Conservation (phyloP, 2,329 filamentous ascomycete genomes). For the Cadophora malorum region DNA sequence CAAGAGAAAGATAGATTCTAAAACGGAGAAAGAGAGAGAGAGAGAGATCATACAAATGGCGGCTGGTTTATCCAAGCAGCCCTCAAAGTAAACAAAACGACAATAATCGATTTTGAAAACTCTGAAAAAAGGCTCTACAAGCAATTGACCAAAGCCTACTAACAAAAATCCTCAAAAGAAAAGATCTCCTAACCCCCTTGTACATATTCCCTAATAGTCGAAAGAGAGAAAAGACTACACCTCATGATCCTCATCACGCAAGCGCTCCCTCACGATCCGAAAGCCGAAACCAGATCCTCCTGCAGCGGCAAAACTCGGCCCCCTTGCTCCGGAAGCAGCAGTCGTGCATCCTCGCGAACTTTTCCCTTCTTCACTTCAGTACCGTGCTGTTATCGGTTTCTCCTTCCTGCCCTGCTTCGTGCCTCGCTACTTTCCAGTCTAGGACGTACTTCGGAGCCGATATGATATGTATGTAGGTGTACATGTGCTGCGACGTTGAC, state of each 20-base stretch:
- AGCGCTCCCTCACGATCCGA: background rate
- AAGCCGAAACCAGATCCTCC: slow-evolving; percentile 10
- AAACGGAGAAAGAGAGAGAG: background rate
- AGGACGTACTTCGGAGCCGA: background rate
- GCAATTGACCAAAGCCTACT: no score
- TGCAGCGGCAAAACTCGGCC: background rate
- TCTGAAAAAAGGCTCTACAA: no score
- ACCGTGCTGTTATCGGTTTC: background rate
- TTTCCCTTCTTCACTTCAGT: background rate
- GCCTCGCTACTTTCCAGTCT: background rate
- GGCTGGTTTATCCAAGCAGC: no score
- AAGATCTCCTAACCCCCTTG: no score
- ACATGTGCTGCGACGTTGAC: background rate
- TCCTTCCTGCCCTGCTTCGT: background rate
- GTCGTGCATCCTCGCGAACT: slow-evolving; percentile 3
- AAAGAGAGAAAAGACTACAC: no score
- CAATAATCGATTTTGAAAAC: no score
- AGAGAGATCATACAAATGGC: background rate
- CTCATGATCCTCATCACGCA: no score
- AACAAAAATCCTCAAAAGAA: background rate
- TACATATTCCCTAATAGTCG: no score
- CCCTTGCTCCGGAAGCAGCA: background rate
- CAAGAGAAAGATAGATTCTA: background rate
- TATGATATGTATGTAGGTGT: background rate
- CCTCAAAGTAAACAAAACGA: no score